These are phyloP conservation scores for Penicillium hordei DNA, from an alignment of 2,329 filamentous ascomycete species.

Conservation along the genomic window DNA sequence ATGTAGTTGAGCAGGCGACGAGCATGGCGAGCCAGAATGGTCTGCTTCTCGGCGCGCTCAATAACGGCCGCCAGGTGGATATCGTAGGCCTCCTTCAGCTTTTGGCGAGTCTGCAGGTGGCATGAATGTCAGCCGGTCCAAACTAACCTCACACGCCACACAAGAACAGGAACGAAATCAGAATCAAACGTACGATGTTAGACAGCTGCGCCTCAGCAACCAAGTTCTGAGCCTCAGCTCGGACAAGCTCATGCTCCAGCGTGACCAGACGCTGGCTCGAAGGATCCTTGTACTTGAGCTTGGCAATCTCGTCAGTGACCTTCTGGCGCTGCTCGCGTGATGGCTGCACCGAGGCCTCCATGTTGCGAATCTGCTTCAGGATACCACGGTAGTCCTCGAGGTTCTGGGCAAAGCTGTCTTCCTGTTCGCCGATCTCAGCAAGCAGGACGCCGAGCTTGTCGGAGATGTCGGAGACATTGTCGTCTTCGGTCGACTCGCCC, in stretches of 20 bases:
- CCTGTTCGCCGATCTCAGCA: slow-evolving; percentile 89
- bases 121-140: slow-evolving; percentile 6
- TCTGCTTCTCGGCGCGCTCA: slow-evolving; percentile 95
- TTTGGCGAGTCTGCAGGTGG: slow-evolving; percentile 75
- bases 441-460: slow-evolving; percentile 95
- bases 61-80: slow-evolving; percentile 86
- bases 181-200: slow-evolving; percentile 69
- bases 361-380: slow-evolving; percentile 92
- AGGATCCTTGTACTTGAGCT: slow-evolving; percentile 88
- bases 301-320: slow-evolving; percentile 88
- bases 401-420: slow-evolving; percentile 81
- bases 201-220: slow-evolving; percentile 95
- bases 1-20: slow-evolving; percentile 79
- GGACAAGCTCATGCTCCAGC: slow-evolving; percentile 92
- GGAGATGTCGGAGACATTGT: slow-evolving; percentile 81
- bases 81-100: slow-evolving; percentile 92
- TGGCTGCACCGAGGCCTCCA: slow-evolving; percentile 91
- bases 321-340: slow-evolving; percentile 83
- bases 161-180: not conserved
- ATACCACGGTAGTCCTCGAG: slow-evolving; percentile 80
- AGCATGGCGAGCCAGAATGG: slow-evolving; percentile 87
- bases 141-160: not conserved
- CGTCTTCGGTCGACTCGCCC: slow-evolving; percentile 89
- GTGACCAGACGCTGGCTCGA: slow-evolving; percentile 76
- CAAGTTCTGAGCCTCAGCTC: slow-evolving; percentile 91